A percentile compares a stretch with the other conserved stretches of the same genome.
Conservation (phyloP, 164 flowering plant genomes). For the Liquidambar formosana region DNA sequence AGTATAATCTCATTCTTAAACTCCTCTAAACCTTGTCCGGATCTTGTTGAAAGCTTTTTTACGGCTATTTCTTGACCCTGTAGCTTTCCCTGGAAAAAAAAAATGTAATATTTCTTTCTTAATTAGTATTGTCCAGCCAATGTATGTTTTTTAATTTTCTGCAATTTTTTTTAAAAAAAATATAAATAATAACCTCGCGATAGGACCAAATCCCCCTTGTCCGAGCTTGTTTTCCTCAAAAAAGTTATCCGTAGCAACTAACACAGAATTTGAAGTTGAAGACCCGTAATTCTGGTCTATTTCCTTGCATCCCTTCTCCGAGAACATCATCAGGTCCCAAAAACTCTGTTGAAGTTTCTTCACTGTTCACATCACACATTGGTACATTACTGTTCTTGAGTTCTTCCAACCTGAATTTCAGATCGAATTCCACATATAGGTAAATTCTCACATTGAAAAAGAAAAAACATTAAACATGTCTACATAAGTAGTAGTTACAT, state of each 20-base stretch:
- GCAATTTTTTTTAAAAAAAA: too few species aligned
- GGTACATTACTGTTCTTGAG: slow-evolving; percentile 16
- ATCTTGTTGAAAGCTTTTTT: slow-evolving; percentile 66
- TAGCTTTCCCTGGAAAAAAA: slow-evolving; percentile 36
- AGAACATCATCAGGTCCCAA: slow-evolving; percentile 33
- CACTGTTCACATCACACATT: slow-evolving; percentile 19
- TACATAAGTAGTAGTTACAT: neutral
- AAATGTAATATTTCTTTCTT: too few species aligned
- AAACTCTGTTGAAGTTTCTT: slow-evolving; percentile 37
- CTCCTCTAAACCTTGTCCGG: too few species aligned
- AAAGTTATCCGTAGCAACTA: slow-evolving; percentile 57
- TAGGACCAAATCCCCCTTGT: slow-evolving; percentile 83
- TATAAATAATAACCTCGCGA: slow-evolving; percentile 72
- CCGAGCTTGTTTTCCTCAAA: slow-evolving; percentile 61
- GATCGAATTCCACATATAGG: neutral
- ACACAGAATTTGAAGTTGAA: slow-evolving; percentile 38
- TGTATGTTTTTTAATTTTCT: too few species aligned
- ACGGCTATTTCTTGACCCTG: slow-evolving; percentile 66
- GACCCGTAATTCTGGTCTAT: slow-evolving; percentile 45
- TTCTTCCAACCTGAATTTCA: slow-evolving; percentile 11
- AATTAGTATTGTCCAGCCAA: too few species aligned
- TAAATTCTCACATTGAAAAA: neutral
- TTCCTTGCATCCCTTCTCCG: slow-evolving; percentile 32
- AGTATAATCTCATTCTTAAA: slow-evolving; percentile 28
- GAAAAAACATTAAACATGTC: too few species aligned